Percentiles rank a stretch among this genome's conserved stretches.
phyloP scores from a whole-genome alignment of 2,329 filamentous ascomycete species.

The Blastomyces percursus region DNA sequence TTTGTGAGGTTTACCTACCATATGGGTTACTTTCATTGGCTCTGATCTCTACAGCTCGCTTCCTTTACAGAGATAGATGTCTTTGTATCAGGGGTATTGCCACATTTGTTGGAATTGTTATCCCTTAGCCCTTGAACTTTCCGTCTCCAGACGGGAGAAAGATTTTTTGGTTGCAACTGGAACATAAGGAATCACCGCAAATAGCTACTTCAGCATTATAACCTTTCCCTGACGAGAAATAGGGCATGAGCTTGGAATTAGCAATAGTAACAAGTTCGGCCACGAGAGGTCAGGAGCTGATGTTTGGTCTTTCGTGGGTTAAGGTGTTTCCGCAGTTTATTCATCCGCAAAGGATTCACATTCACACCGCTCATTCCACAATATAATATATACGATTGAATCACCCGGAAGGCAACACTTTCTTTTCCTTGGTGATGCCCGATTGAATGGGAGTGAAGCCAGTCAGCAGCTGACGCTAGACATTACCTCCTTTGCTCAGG shows the following conservation, averaged over 20 bases:
- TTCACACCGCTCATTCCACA: not conserved
- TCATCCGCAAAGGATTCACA: not conserved
- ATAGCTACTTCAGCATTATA: not conserved
- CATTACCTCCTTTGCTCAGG: not conserved
- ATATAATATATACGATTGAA: not conserved
- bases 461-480: not conserved
- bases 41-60: not conserved
- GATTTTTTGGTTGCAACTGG: no score
- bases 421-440: not conserved
- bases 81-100: not conserved
- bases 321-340: not conserved
- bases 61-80: not conserved
- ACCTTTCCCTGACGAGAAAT: no score
- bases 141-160: not conserved
- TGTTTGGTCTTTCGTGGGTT: not conserved
- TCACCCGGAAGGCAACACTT: not conserved
- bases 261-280: not conserved
- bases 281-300: not conserved
- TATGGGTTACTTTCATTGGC: not conserved
- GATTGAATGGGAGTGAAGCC: not conserved
- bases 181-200: not conserved
- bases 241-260: not conserved
- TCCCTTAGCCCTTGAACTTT: not conserved
- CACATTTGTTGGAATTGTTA: not conserved
- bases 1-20: not conserved